Base-by-base conservation (phyloP, 2,329 filamentous ascomycete genomes). In the Cordyceps fumosorosea region DNA sequence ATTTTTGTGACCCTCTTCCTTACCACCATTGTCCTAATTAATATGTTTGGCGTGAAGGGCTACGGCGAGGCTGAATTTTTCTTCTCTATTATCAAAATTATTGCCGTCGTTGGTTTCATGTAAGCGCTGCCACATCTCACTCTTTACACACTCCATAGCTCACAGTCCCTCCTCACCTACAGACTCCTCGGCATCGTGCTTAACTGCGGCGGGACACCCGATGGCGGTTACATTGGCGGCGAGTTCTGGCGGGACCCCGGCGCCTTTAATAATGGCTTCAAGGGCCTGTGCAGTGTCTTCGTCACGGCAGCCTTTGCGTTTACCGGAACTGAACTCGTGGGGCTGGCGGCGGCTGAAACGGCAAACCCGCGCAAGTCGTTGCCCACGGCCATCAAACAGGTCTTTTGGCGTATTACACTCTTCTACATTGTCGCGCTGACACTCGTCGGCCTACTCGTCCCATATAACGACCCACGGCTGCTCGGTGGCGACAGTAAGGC, bases 21-120 rank as follows among this genome's bases (percentile, higher is more conserved):
- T 63, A 65, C 86, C 18, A 69, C 88, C 60, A 93, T 96, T 67
- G 81, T 96, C 56, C 68, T 75, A 29, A 96, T 97, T 76, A 96
- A 97, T 72, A 74, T 96, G 66, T 95, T 93, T 69, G 91, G 92
- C 58, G 89, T 97, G 65, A 90, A 89, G 70, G 90, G 89, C 29
- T 96, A 96, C 68, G 92, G 91, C 69, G 92, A 96, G 74, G 91
- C 90, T 18, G 92, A 96, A 69, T 96, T 96, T 67, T 78, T 93
- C 62, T 95, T 96, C 71, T 89, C 90, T 32, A 85, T 93, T 56
- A 80, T 97, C 76, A 98, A 98, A 72, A 85, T 97, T 57, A 80
- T 88, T 47, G 91, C 93, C 32, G 87, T 96, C 14, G 88, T 96
- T 66, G 91, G 90, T 58, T 96, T 96, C 75, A 93, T 96, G 88